phyloP scores from a whole-genome alignment of 352 stramenopile species.

The Globisporangium cystogenes region DNA sequence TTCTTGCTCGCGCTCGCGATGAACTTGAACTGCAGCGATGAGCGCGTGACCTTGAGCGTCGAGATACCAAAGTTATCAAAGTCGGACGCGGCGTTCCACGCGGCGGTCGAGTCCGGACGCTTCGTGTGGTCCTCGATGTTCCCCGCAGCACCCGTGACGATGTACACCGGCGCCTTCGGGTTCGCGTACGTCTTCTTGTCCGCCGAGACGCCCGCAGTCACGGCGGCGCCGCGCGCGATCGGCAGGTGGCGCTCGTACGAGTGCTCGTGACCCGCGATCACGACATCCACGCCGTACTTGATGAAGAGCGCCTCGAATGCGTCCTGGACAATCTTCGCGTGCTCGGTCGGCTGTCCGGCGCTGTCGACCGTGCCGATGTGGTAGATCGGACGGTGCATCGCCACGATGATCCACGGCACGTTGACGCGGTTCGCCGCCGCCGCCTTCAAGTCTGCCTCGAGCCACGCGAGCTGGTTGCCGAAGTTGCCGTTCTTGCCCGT shows the following conservation, averaged over 20 bases:
- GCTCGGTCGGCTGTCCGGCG: constrained; percentile 12
- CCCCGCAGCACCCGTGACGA: constrained; percentile 55
- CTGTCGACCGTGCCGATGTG: constrained; percentile 14
- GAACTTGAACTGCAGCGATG: constrained; percentile 22
- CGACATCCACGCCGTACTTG: constrained; percentile 84
- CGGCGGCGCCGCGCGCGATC: constrained; percentile 31
- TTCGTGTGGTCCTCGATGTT: constrained; percentile 46
- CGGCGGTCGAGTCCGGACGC: neutral
- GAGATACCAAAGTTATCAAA: constrained; percentile 27
- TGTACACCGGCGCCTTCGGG: constrained; percentile 55
- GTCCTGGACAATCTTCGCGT: constrained; percentile 29
- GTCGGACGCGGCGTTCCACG: constrained; percentile 65
- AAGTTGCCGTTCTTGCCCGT: constrained; percentile 35
- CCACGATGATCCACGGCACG: constrained; percentile 47
- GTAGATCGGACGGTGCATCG: constrained; percentile 44
- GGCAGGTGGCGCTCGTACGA: constrained; percentile 78
- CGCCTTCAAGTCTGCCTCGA: constrained; percentile 41
- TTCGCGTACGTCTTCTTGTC: constrained; percentile 55
- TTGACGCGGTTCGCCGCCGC: constrained; percentile 35
- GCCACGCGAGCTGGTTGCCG: constrained; percentile 44
- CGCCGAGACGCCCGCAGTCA: constrained; percentile 37
- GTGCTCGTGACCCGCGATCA: constrained; percentile 82
- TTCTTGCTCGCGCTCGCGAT: constrained; percentile 13
- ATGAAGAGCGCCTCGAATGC: constrained; percentile 83
- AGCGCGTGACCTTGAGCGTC: constrained; percentile 4